phyloP scores from a whole-genome alignment of 306 rosid genomes.

The Cucumis melo region DNA sequence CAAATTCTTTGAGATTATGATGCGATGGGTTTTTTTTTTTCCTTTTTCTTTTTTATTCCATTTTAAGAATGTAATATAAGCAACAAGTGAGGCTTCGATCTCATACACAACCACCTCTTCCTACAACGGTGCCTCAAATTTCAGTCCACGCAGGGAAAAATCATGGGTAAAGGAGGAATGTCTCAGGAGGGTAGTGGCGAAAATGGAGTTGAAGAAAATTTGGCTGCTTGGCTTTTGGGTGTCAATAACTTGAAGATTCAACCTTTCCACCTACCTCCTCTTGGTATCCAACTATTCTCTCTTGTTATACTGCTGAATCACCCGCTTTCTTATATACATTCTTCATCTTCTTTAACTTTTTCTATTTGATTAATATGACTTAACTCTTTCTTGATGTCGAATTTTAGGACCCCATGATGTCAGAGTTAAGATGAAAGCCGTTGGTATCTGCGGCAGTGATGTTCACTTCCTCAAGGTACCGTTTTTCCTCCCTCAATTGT shows the following conservation, averaged over 20 bases:
- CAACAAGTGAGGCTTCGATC: background rate
- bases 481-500: background rate
- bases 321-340: background rate
- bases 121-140: background rate
- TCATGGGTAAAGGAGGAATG: conserved; percentile 69
- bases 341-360: background rate
- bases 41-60: background rate
- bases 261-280: conserved; percentile 70
- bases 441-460: conserved; percentile 95
- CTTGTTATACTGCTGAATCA: background rate
- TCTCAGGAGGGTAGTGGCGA: conserved; percentile 32
- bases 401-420: conserved; percentile 69
- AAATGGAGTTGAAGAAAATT: conserved; percentile 42
- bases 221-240: conserved; percentile 90
- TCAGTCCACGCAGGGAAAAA: background rate
- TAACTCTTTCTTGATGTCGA: background rate
- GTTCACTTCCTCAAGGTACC: conserved; percentile 75
- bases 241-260: conserved; percentile 68
- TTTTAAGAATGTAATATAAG: background rate
- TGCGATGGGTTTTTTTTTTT: no score
- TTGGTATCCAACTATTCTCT: conserved; percentile 24
- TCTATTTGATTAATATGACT: background rate
- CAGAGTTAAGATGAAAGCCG: conserved; percentile 69
- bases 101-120: background rate
- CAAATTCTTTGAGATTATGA: background rate